Percentiles rank a stretch among this genome's conserved stretches.
phyloP scores from a whole-genome alignment of 129 eudicot species.

The Logfia minima region DNA sequence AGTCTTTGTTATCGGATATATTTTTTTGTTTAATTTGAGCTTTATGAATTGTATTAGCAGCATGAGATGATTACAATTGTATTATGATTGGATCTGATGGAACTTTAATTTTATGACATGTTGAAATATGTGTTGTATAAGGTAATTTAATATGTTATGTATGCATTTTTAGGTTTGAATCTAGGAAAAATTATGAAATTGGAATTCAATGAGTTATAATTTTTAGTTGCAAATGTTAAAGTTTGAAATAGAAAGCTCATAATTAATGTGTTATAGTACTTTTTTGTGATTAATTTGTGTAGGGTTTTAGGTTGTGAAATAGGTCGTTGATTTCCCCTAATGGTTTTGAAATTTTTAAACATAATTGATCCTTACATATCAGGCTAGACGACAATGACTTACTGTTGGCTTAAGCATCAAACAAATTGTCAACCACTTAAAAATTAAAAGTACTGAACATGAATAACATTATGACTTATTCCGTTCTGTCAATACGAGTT shows the following conservation, averaged over 20 bases:
- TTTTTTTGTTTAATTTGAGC: background rate
- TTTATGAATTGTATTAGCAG: background rate
- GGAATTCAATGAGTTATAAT: background rate
- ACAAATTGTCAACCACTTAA: no score
- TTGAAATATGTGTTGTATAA: background rate
- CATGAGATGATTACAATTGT: constrained; percentile 4
- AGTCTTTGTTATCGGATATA: background rate
- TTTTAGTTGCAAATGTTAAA: background rate
- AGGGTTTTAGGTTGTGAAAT: background rate
- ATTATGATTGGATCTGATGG: constrained; percentile 23
- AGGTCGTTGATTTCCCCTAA: background rate
- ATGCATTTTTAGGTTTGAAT: background rate
- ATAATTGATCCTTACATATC: no score
- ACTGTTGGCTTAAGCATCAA: no score
- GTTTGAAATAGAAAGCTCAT: background rate
- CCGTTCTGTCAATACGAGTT: no score
- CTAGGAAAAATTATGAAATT: background rate
- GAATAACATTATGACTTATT: no score
- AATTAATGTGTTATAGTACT: background rate
- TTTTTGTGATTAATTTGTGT: background rate
- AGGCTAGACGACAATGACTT: no score
- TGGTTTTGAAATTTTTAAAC: no score
- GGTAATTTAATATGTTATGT: background rate
- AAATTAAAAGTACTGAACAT: no score
- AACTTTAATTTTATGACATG: background rate